Evolutionary conservation across 805 yeast genomes (phyloP), one percentile per base, ranked within the genome.

Genomic region (Zygoascus tannicola): DNA sequence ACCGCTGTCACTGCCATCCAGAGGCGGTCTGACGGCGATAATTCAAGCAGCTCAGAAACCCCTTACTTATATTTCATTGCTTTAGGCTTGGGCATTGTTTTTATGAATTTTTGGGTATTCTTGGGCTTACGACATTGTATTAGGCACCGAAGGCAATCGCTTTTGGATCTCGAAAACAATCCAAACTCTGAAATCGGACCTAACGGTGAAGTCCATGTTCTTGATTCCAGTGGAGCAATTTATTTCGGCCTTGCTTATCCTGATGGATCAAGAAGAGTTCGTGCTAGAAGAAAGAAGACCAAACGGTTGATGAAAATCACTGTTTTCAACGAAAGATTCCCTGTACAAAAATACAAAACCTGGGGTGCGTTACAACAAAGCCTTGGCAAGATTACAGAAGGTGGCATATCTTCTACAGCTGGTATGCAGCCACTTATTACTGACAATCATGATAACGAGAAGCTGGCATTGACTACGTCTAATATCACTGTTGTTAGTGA

Each of bases 61-160:
- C 65, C 64, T 32, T 53, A 54, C 16, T 48, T 61, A 19, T 63
- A 63, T 50, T 63, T 63, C 43, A 58, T 63, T 34, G 66, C 66
- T 15, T 54, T 63, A 5, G 67, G 64, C 2, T 50, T 63, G 28
- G 67, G 67, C 4, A 50, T 63, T 3, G 57, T 63, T 4, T 63
- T 63, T 43, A 54, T 58, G 20, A 56, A 59, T 38, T 50, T 63
- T 19, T 63, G 67, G 67, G 48, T 62, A 43, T 47, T 62, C 38
- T 44, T 62, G 28, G 65, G 65, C 16, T 44, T 63, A 12, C 50
- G 56, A 32, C 62, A 56, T 43, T 62, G 63, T 41, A 48, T 52
- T 37, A 49, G 58, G 5, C 53, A 53, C n/a, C 53, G 57, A 22
- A 53, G 40, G 18, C 15, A 4, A 3, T 22, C 22, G 3, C 10